Evolutionary conservation across 129 eudicot species (phyloP), one percentile per base, ranked within the genome.

Genomic region (Chrysanthemum seticuspe): DNA sequence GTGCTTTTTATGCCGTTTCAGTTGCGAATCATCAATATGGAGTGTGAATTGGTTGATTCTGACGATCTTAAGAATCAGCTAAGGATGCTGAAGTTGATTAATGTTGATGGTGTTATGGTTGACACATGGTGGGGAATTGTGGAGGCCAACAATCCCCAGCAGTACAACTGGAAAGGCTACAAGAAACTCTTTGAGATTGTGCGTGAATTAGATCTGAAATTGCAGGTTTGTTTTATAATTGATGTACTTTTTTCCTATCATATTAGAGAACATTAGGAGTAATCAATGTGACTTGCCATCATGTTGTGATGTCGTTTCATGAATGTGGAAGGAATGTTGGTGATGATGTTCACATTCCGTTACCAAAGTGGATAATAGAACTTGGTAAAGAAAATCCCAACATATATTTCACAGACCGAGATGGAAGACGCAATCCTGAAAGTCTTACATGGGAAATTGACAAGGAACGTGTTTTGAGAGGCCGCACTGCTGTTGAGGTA

Each of bases 81-180:
- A 31, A 83, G 53, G 65, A 80, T 67, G 12, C 71, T 90, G 63
- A 90, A 90, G 67, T 85, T 87, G 27, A 79, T 75, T 64, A 80
- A 87, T 67, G 93, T 92, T 65, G 97, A 92, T 80, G 97, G 97
- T 31, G 90, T 89, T 49, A 87, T 92, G 97, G 96, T 92, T 81
- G 97, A 92, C 75, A 83, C 91, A 71, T 92, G 97, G 97, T 89
- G 96, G 96, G 97, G 97, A 7, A 87, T 92, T 70, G 96, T 92
- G 10, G 97, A 92, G 78, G 80, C 86, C 29, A 77, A 87, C 56
- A 72, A 58, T 60, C 97, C 97, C 6, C 91, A 89, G 25, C 87
- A 80, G 45, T 92, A 92, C 64, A 78, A 87, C 53, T 89, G 97
- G 97, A 80, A 76, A 63, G 96, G 94, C 40, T 92, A 92, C 82